phyloP scores from a whole-genome alignment of 305 asterid genomes.

The Fraxinus greggii region DNA sequence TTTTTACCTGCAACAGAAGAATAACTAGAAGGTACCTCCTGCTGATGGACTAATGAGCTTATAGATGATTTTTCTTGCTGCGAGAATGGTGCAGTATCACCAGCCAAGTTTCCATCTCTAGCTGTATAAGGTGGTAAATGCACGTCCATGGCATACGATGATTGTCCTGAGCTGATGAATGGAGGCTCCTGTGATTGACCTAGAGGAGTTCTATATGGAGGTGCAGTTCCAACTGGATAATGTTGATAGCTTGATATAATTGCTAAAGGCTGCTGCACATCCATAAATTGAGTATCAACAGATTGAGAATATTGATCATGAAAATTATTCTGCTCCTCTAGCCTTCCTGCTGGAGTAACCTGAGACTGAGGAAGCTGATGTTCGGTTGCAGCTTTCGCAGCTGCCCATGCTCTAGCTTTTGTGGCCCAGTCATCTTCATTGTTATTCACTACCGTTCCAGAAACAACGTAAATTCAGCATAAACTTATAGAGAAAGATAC shows the following conservation, averaged over 20 bases:
- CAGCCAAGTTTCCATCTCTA: slow-evolving; percentile 54
- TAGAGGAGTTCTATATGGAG: slow-evolving; percentile 34
- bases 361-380: slow-evolving; percentile 57
- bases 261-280: slow-evolving; percentile 36
- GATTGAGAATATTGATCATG: slow-evolving; percentile 53
- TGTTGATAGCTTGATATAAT: slow-evolving; percentile 55
- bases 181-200: slow-evolving; percentile 51
- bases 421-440: slow-evolving; percentile 95
- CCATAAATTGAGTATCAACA: slow-evolving; percentile 46
- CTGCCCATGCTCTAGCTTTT: slow-evolving; percentile 97
- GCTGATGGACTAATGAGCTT: slow-evolving; percentile 77
- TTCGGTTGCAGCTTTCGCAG: slow-evolving; percentile 67
- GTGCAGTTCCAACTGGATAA: slow-evolving; percentile 41
- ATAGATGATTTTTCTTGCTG: slow-evolving; percentile 57
- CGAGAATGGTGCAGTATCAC: slow-evolving; percentile 42
- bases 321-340: slow-evolving; percentile 54
- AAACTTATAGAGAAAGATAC: slow-evolving; percentile 7
- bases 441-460: slow-evolving; percentile 47
- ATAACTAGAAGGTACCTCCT: slow-evolving; percentile 99
- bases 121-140: slow-evolving; percentile 44
- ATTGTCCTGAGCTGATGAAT: slow-evolving; percentile 44
- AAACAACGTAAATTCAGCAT: slow-evolving; percentile 18
- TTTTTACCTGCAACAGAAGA: slow-evolving; percentile 96
- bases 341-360: slow-evolving; percentile 46
- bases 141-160: slow-evolving; percentile 43